Base-by-base conservation (phyloP, 192 early-diverging fungal species). In the Coemansia reversa region DNA sequence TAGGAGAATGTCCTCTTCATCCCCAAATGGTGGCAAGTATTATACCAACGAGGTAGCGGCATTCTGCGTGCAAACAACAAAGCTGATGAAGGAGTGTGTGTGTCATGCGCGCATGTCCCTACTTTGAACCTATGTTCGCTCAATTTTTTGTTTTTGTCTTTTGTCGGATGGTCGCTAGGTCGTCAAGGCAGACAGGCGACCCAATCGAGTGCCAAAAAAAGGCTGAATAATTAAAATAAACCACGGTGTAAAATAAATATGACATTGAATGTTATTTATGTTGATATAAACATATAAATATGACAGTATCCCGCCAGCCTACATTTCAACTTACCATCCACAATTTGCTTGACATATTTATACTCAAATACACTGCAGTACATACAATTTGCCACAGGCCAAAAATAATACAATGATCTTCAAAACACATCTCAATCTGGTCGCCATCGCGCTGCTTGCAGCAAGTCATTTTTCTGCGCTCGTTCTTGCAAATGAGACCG, bases 401-500 rank as follows among this genome's bases (percentile, higher is more conserved):
- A 39, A 39, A 28, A 30, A 55, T 20, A 57, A 28, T 6, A 39
- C 11, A 54, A 81, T 81, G 78, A 53, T 65, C 32, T 60, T 72
- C 59, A 72, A 55, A 35, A 58, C 56, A 20, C 47, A 33, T 30
- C 25, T 66, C 45, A 67, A 51, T 42, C 23, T 57, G 25, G 58
- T 58, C 0, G 51, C 62, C 12, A 63, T 69, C n/a, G 58, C 56
- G 0, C 32, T 80, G 25, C 63, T 57, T 14, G 66, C 63, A 0
- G 55, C 64, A 5, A 29, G 11, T 7, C 8, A 65, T 25, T 23
- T 68, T 20, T 20, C 69, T 19, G 55, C 28, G 8, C 9, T 53
- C 25, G 60, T 35, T 3, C 4, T 4, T 3, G 74, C 63, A 51
- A 81, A 81, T 39, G 69, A 75, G 57, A 63, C 70, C 0, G 67